Evolutionary conservation across 2,329 filamentous ascomycete genomes (phyloP), one percentile per base, ranked within the genome.

Genomic region (Penicillium sp.): DNA sequence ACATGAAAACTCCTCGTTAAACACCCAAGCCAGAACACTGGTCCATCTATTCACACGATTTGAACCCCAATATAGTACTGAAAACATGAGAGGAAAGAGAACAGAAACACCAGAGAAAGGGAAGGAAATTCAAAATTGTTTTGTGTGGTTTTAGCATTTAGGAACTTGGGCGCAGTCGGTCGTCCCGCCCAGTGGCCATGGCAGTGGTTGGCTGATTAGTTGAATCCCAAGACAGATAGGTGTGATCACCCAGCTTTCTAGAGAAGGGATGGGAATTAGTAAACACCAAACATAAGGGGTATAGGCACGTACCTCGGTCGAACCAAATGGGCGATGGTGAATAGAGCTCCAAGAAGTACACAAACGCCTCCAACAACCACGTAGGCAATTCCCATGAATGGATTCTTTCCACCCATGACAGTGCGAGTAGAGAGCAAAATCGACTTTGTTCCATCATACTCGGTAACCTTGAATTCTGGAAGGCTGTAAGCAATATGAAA

Each of bases 221-320:
- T 60, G 87, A 89, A 74, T 98, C 97, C 95, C 95, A 99, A 24
- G 91, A 95, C 49, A 99, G 84, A 74, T 99, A 98, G 9, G 92
- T 97, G 76, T 98, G 95, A 74, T 99, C 95, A 60, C 95, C 95
- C 43, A 99, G 85, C 89, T 98, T 99, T 70, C 95, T 93, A 65
- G 50, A 62, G n/a, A 21, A 51, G 10, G 39, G 10, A 42, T 42
- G 24, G 46, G 14, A 53, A 31, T 33, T 2, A 24, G 31, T 1
- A 39, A 16, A 10, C 21, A n/a, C 24, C 21, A 29, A 24, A 19
- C 29, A 44, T 4, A 42, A 22, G n/a, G 29, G 21, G 4, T n/a
- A 31, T 14, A 10, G 19, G n/a, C 3, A 54, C 85, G 70, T 80
- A 91, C 90, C 90, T 89, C 60, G 95, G 95, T 73, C 90, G 93